Evolutionary conservation across 805 yeast species (phyloP), one percentile per base, ranked within the genome.

Genomic region (Candida nemodendra): DNA sequence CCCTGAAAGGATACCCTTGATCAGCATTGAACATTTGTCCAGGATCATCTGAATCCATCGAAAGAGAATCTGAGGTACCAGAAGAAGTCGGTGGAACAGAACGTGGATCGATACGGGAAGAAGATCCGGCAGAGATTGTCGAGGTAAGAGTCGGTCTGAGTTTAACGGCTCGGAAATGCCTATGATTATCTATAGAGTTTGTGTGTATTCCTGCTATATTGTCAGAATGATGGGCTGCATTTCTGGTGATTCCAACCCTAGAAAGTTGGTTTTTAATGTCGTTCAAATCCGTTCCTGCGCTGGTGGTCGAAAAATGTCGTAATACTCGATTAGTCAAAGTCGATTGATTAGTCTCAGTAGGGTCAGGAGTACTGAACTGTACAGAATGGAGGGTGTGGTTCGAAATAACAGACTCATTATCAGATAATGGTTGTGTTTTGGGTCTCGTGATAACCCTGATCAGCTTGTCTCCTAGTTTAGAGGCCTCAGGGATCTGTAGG

Each of bases 181-280:
- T 34, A 9, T 36, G 28, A 17, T 38, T 24, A 30, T 47, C 43
- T 12, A 54, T 44, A 8, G 57, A 47, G 21, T 46, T 41, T 5
- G 51, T 44, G 32, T 58, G 62, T 23, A 69, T 64, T 4, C 77
- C 78, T 2, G 77, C 76, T 29, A 71, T 64, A 36, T 64, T 65
- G 44, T 73, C 66, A 0, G 77, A 56, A 34, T 69, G 65, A 5
- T 54, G 50, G 2, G 72, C 73, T 2, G 76, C 75, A 23, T 55
- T 61, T 8, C 47, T 44, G 1, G 75, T 65, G 34, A 73, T 64
- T 21, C 64, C 65, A 5, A 70, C 69, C 11, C 56, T 57, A 7
- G 57, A 50, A 21, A 71, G 38, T 14, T 65, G 54, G 14, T 59
- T 53, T 8, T 49, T 44, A 25, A 69, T 51, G 16, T 64, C 69